phyloP scores from a whole-genome alignment of 1,284 basidiomycete species.

The Ustilago cynodontis region DNA sequence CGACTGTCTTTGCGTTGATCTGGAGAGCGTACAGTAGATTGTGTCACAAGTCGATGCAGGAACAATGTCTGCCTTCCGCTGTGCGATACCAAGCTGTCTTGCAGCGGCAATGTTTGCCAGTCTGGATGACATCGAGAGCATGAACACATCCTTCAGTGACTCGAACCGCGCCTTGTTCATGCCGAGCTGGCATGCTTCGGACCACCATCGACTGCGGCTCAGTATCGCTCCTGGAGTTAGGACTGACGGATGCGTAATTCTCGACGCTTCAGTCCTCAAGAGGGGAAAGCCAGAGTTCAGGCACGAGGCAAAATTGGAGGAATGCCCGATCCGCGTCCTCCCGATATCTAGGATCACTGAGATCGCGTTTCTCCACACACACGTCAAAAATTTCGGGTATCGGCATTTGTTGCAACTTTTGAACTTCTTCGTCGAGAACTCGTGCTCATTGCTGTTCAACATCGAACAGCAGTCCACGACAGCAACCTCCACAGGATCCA shows the following conservation, averaged over 20 bases:
- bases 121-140: constrained; percentile 3
- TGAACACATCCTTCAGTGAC: neutral
- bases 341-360: neutral
- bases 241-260: too few relatives aligned
- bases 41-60: neutral
- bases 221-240: too few relatives aligned
- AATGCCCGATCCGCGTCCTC: constrained; percentile 2
- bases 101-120: neutral
- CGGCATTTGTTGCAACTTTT: constrained; percentile 29
- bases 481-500: neutral
- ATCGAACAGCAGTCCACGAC: neutral
- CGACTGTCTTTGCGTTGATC: neutral
- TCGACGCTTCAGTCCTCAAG: too few relatives aligned
- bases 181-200: neutral
- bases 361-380: constrained; percentile 32
- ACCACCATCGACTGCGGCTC: constrained; percentile 1
- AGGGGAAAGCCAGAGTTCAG: too few relatives aligned
- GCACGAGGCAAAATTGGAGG: neutral
- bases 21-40: neutral
- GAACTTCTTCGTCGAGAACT: constrained; percentile 24
- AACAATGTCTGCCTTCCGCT: neutral
- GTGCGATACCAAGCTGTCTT: neutral
- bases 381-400: constrained; percentile 38
- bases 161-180: constrained; percentile 5
- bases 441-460: neutral